These are phyloP conservation scores for Wickerhamomyces queroliae DNA, from an alignment of 805 yeast species.

Conservation along the genomic window DNA sequence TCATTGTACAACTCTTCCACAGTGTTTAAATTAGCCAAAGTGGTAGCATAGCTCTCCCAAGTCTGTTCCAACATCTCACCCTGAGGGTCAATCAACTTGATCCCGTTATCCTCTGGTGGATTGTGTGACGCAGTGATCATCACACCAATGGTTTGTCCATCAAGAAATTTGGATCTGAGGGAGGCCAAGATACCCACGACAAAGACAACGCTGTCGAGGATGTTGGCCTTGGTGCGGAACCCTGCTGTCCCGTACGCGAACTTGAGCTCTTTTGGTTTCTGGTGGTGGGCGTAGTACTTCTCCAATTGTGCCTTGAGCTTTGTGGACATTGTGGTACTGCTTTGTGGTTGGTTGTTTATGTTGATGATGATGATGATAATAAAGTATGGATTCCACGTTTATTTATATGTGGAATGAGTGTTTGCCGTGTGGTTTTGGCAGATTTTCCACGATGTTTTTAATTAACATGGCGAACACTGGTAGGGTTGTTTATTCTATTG, in stretches of 20 bases:
- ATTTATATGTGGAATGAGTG: background rate
- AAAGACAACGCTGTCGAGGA: slow-evolving; percentile 75
- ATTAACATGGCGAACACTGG: too few relatives aligned
- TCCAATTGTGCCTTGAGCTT: slow-evolving; percentile 8
- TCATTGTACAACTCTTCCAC: slow-evolving; percentile 35
- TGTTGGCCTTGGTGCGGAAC: slow-evolving; percentile 68
- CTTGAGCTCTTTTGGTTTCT: slow-evolving; percentile 35
- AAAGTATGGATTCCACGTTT: too few relatives aligned
- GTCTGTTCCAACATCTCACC: slow-evolving; percentile 82
- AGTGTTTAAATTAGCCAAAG: slow-evolving; percentile 63
- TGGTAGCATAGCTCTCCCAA: slow-evolving; percentile 85
- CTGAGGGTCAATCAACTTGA: slow-evolving; percentile 87
- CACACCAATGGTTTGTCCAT: slow-evolving; percentile 77
- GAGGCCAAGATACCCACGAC: slow-evolving; percentile 80
- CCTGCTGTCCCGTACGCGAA: slow-evolving; percentile 97
- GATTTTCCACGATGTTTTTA: slow-evolving; percentile 4
- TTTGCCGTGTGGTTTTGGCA: background rate
- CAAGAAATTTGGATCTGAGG: slow-evolving; percentile 67
- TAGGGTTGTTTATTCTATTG: too few relatives aligned
- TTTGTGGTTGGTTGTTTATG: too few relatives aligned
- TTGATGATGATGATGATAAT: too few relatives aligned
- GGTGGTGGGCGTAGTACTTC: slow-evolving; percentile 12
- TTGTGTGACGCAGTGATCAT: slow-evolving; percentile 97
- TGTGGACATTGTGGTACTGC: background rate
- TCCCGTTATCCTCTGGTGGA: slow-evolving; percentile 89